A percentile compares a stretch with the other conserved stretches of the same genome.
Evolutionary conservation across 495 filamentous ascomycete species (phyloP).

Genomic region (Mycothermus thermophilus): DNA sequence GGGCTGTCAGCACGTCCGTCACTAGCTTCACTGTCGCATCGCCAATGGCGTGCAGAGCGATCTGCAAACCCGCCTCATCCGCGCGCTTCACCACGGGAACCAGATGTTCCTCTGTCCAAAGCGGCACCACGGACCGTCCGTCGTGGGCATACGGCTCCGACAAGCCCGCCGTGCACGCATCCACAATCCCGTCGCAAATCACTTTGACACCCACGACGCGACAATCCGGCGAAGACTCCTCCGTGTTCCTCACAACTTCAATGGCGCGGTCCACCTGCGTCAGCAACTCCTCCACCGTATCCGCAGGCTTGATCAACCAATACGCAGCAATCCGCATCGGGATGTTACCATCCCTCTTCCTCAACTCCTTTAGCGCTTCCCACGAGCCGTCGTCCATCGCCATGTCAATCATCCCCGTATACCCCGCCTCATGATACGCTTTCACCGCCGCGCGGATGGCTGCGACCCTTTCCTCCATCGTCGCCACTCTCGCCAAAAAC

Average conservation of each 20-base stretch:
- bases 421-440: conserved; percentile 42
- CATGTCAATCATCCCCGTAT: conserved; percentile 55
- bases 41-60: conserved; percentile 54
- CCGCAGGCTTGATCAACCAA: conserved; percentile 43
- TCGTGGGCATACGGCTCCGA: conserved; percentile 45
- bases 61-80: conserved; percentile 41
- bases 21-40: conserved; percentile 42
- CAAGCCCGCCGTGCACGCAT: conserved; percentile 52
- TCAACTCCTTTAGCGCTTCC: conserved; percentile 39
- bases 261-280: conserved; percentile 46
- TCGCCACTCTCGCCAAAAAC: conserved; percentile 37
- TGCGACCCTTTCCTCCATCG: conserved; percentile 38
- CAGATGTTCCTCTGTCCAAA: conserved; percentile 41
- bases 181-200: conserved; percentile 54
- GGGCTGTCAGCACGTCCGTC: conserved; percentile 38
- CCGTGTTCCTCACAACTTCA: conserved; percentile 37
- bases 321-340: conserved; percentile 48
- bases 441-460: conserved; percentile 36
- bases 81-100: conserved; percentile 41
- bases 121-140: conserved; percentile 32
- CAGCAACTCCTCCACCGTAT: conserved; percentile 29
- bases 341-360: conserved; percentile 24
- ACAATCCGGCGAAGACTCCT: conserved; percentile 35
- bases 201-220: conserved; percentile 52
- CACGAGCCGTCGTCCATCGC: conserved; percentile 53